Base-by-base conservation (phyloP, 1,284 basidiomycete species). In the Lentinula novae-zelandiae region DNA sequence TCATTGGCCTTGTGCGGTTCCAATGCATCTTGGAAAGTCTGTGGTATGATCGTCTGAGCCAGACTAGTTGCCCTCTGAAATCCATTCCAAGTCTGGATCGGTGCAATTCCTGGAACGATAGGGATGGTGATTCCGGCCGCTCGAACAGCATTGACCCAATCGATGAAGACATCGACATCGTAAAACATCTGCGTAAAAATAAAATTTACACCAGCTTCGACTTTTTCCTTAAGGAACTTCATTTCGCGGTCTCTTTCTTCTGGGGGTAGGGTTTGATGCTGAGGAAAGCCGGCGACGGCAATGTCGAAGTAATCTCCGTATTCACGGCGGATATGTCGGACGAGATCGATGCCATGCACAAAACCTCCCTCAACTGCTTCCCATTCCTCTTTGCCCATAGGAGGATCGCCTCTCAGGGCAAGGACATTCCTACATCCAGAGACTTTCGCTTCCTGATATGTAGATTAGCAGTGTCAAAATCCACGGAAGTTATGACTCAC, bases 101-200 rank as follows among this genome's bases (percentile, higher is more conserved):
- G 96, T 76, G 95, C 96, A 69, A 99, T 92, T 44, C 94, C 94
- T 22, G 97, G 97, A 5, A 99, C 88, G 71, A 99, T 95, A 15
- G 97, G 96, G 27, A 96, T 82, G 0, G 87, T 93, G 74, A 99
- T 97, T 7, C 96, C 94, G 6, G 89, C 90, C 9, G 79, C 88
- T 61, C 94, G 84, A 36, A 95, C 87, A 46, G 86, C 82, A 67
- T 86, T 88, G 62, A 95, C 92, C 94, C 94, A 96, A 42, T 80
- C 76, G 65, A 92, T 84, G 75, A 96, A 96, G 65, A 93, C 71
- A 55, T 95, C 85, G 58, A 89, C 86, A 70, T 96, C 94, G 76
- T 95, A 96, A 77, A 96, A 96, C 89, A 96, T 94, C 75, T 96
- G 94, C 0, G 94, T 96, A 78, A 96, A 94, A 72, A 96, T 95